Evolutionary conservation across 1,139 yeast genomes (phyloP).

Genomic region (Yamadazyma kanchanaburiensis): DNA sequence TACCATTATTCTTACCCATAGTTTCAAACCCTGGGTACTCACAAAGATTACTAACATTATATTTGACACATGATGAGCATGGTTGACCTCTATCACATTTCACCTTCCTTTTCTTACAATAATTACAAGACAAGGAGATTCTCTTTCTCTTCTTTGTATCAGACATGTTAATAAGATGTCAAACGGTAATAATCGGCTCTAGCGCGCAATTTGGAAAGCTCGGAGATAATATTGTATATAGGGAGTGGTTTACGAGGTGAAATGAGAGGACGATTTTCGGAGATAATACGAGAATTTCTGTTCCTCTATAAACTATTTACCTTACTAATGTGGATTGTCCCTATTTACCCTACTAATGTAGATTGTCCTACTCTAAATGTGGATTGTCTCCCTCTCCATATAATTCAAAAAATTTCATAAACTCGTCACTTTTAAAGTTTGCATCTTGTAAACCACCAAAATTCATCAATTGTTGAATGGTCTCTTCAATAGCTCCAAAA

Average conservation of each 20-base stretch:
- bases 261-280: too few relatives aligned
- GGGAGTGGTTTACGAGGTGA: too few relatives aligned
- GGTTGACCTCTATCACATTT: conserved; percentile 42
- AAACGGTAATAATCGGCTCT: too few relatives aligned
- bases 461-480: conserved; percentile 1
- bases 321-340: neutral
- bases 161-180: too few relatives aligned
- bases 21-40: conserved; percentile 21
- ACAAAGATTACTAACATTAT: conserved; percentile 30
- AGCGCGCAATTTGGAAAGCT: too few relatives aligned
- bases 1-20: neutral
- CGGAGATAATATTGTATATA: too few relatives aligned
- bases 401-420: conserved; percentile 35
- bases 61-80: conserved; percentile 39
- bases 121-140: conserved; percentile 35
- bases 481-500: conserved; percentile 1
- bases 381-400: conserved; percentile 28
- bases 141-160: conserved; percentile 26
- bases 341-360: neutral
- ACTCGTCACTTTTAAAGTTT: conserved; percentile 30
- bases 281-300: neutral
- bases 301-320: neutral
- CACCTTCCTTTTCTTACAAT: conserved; percentile 40
- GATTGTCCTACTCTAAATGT: conserved; percentile 7
- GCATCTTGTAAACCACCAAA: conserved; percentile 3